Evolutionary conservation across 495 filamentous ascomycete genomes (phyloP).

Genomic region (Penicillium pulvis): DNA sequence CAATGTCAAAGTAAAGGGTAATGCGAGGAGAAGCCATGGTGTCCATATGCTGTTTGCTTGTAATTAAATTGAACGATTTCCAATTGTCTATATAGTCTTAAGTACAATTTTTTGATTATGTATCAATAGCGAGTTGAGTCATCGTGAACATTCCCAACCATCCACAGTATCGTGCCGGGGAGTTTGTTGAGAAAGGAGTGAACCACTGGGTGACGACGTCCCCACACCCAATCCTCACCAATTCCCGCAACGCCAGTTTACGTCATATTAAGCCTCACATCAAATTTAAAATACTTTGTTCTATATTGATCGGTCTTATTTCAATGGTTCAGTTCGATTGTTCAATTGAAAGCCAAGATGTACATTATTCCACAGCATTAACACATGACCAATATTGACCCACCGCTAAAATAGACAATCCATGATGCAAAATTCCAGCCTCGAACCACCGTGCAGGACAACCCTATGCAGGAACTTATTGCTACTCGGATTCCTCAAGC

Average conservation of each 20-base stretch:
- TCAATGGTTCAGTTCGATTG: no score
- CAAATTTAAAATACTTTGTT: neutral
- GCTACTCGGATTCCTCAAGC: neutral
- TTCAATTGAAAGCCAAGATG: no score
- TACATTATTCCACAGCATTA: no score
- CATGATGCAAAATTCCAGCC: no score
- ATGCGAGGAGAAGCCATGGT: conserved; percentile 17
- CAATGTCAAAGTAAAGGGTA: conserved; percentile 27
- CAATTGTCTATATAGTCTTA: neutral
- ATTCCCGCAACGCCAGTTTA: neutral
- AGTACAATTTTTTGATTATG: conserved; percentile 14
- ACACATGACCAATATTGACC: no score
- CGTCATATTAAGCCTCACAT: neutral
- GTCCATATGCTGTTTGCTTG: neutral
- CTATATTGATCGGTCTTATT: no score
- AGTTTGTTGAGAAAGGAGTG: neutral
- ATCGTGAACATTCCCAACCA: neutral
- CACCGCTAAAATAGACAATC: no score
- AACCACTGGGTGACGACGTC: neutral
- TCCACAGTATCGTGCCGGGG: neutral
- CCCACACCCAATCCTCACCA: neutral
- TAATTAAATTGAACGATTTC: neutral
- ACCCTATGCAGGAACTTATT: neutral
- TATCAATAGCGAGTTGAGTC: conserved; percentile 5
- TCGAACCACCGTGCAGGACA: neutral